Percentiles rank a stretch among this genome's conserved stretches.
Evolutionary conservation across 129 eudicot species (phyloP).

Genomic region (Rutidosis leptorrhynchoides): DNA sequence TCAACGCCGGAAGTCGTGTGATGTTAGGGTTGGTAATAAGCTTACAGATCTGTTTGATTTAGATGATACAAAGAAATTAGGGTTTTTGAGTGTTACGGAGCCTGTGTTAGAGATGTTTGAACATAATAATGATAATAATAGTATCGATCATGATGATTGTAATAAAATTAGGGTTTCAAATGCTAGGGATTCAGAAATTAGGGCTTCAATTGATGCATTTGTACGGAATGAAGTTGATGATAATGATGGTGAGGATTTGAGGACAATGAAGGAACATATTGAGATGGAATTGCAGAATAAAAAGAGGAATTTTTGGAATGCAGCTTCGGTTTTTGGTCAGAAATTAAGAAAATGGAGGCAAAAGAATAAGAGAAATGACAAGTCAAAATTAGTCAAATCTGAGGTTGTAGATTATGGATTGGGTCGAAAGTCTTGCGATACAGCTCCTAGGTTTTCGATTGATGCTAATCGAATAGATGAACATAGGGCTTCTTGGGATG

Average conservation of each 20-base stretch:
- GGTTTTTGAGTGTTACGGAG: slow-evolving; percentile 35
- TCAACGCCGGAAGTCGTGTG: slow-evolving; percentile 67
- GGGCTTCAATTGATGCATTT: slow-evolving; percentile 32
- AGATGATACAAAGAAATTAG: slow-evolving; percentile 63
- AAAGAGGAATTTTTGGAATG: slow-evolving; percentile 42
- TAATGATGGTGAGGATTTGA: slow-evolving; percentile 40
- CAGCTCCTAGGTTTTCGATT: slow-evolving; percentile 59
- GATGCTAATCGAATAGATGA: slow-evolving; percentile 71
- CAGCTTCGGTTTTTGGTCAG: slow-evolving; percentile 60
- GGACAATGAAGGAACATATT: slow-evolving; percentile 80
- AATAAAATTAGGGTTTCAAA: slow-evolving; percentile 36
- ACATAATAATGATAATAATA: slow-evolving; percentile 10
- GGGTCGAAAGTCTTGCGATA: slow-evolving; percentile 74
- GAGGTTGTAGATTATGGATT: slow-evolving; percentile 42
- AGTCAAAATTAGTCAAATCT: slow-evolving; percentile 23
- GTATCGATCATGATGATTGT: not conserved
- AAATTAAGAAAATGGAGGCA: slow-evolving; percentile 63
- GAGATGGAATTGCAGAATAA: slow-evolving; percentile 59
- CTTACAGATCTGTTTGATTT: slow-evolving; percentile 32
- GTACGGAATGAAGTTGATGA: slow-evolving; percentile 20
- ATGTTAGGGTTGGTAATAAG: slow-evolving; percentile 37
- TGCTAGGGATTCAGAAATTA: slow-evolving; percentile 2
- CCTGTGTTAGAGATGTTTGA: slow-evolving; percentile 24
- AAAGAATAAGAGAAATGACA: slow-evolving; percentile 38
- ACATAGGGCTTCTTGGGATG: slow-evolving; percentile 98